Evolutionary conservation across 306 rosid species (phyloP), one percentile per base, ranked within the genome.

Genomic region (Cyclanthera cordifolia): DNA sequence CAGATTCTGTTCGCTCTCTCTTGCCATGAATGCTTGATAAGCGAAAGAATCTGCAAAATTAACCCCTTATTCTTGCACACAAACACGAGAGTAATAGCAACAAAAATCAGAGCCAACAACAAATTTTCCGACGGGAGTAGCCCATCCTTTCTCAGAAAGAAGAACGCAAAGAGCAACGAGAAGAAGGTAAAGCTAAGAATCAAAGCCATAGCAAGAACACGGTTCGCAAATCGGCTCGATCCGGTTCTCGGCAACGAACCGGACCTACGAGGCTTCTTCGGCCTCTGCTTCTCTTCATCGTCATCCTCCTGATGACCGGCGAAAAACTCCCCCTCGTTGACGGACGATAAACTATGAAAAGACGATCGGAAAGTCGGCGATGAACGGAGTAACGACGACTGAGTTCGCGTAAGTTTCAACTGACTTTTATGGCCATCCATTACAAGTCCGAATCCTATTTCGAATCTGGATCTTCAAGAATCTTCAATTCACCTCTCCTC

Each of bases 301-400:
- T 58, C 68, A n/a, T 71, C 77, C 43, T 75, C 80, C 19, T 25
- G 46, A 20, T 73, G 77, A 8, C 67, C 79, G 9, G 74, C 51
- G 52, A 60, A 24, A 60, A 72, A 54, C 70, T 81, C 86, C 19
- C 78, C 88, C 34, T 89, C 88, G 72, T 73, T 76, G 68, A 90
- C 51, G 59, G 95, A 87, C 5, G 88, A 82, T 69, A 92, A 90
- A 72, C 93, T 89, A 50, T 90, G 97, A 74, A 90, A 69, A 69
- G 99, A 94, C 34, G 97, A 90, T 76, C 4, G 95, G 75, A 93
- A 82, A 60, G 96, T 88, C 14, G 95, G 88, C 3, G 99, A 90
- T 1, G 94, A 86, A 21, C 89, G 90, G 19, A 89, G 98, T 8
- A 94, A 87, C 7, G 96, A 90, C 11, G 99, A 94, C 46, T 90